Percentiles rank a stretch among this genome's conserved stretches.
Conservation (phyloP, 78 protist genomes). For the Chrysochromulina tobinii region DNA sequence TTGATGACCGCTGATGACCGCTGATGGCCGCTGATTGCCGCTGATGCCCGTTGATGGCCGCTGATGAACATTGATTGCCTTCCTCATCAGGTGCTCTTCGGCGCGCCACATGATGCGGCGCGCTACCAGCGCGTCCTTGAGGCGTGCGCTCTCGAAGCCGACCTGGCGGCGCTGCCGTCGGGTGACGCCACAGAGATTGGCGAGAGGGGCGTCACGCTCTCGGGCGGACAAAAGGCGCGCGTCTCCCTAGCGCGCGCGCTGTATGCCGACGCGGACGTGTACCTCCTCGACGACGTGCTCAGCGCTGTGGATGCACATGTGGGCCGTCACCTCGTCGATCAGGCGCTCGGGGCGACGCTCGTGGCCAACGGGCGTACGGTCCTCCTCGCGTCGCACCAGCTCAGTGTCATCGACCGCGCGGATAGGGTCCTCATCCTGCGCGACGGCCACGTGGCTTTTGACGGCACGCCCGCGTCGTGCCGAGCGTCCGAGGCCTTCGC, state of each 20-base stretch:
- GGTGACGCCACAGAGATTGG: constrained; percentile 72
- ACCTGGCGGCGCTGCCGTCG: constrained; percentile 56
- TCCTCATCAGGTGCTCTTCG: constrained; percentile 28
- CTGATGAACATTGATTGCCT: too few species aligned
- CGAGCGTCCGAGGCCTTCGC: too few species aligned
- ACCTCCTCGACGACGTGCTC: constrained; percentile 75
- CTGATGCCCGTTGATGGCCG: too few species aligned
- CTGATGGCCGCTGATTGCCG: too few species aligned
- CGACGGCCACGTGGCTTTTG: too few species aligned
- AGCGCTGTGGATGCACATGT: constrained; percentile 47
- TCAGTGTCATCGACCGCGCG: too few species aligned
- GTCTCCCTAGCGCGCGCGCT: constrained; percentile 92
- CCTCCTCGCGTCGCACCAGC: too few species aligned
- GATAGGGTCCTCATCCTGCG: too few species aligned
- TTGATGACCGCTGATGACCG: too few species aligned
- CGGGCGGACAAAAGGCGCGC: constrained; percentile 79
- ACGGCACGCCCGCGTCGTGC: too few species aligned
- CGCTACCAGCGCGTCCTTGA: constrained; percentile 31
- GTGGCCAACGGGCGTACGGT: background rate
- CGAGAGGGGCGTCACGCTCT: constrained; percentile 65
- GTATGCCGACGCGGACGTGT: constrained; percentile 36
- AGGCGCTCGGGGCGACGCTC: background rate
- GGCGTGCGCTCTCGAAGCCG: constrained; percentile 57
- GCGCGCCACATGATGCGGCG: background rate
- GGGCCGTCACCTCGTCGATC: background rate